phyloP scores from a whole-genome alignment of 2,329 filamentous ascomycete species.

The Nakataea oryzae region DNA sequence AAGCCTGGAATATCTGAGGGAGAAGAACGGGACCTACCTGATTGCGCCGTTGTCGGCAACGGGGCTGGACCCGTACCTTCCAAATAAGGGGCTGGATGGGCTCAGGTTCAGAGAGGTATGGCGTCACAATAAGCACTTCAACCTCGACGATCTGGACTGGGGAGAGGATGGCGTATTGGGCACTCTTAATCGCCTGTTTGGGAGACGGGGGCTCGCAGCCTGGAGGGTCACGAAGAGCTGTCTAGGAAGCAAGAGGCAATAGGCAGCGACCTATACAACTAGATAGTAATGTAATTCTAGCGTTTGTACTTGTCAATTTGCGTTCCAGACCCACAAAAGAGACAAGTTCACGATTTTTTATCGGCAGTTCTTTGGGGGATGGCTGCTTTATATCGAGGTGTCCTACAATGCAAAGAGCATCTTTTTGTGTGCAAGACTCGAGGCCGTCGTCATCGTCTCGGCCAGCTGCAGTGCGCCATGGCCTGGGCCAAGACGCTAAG shows the following conservation, averaged over 20 bases:
- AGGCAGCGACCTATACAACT: not conserved
- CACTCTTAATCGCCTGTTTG: conserved; percentile 58
- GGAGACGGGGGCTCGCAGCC: conserved; percentile 47
- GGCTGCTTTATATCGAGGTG: no score
- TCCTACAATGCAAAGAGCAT: no score
- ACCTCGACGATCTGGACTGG: conserved; percentile 73
- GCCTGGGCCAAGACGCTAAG: no score
- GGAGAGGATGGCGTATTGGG: conserved; percentile 65
- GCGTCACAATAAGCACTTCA: conserved; percentile 57
- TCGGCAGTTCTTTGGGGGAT: no score
- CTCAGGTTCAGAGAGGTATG: conserved; percentile 61
- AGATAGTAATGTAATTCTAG: not conserved
- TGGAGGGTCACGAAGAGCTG: conserved; percentile 59
- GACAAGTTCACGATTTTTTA: no score
- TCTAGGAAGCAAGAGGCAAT: conserved; percentile 4
- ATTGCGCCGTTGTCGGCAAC: conserved; percentile 63
- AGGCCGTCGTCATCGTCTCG: not conserved
- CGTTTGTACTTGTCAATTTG: not conserved
- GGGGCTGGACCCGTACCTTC: conserved; percentile 55
- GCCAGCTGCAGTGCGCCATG: no score
- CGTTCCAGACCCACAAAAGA: no score
- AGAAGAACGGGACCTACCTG: conserved; percentile 56
- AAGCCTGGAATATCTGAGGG: conserved; percentile 45
- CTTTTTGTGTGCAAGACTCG: no score
- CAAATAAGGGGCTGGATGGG: conserved; percentile 47